Evolutionary conservation across 2,329 filamentous ascomycete species (phyloP).

Genomic region (Diaporthe aspalathi): DNA sequence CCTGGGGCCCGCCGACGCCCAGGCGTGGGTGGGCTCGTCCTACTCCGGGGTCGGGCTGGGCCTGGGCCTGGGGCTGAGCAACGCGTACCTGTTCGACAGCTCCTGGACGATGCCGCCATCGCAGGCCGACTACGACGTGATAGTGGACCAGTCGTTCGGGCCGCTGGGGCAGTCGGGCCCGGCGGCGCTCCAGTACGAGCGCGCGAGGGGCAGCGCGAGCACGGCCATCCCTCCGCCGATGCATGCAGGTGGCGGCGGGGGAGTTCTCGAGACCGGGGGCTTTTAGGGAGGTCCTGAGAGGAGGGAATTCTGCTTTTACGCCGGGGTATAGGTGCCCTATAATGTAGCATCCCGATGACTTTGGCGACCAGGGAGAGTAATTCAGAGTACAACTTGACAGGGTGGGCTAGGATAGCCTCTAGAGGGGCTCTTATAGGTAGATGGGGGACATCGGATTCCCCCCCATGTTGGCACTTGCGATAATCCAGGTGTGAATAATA

Average conservation of each 20-base stretch:
- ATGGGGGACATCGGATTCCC: too few species aligned
- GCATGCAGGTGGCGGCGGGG: not conserved
- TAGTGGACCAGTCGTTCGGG: not conserved
- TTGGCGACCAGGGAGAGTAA: too few species aligned
- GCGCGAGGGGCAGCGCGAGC: constrained; percentile 6
- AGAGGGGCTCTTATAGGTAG: too few species aligned
- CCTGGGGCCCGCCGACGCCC: not conserved
- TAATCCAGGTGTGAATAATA: too few species aligned
- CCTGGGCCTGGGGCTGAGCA: not conserved
- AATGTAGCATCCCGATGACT: too few species aligned
- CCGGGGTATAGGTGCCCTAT: too few species aligned
- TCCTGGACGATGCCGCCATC: not conserved
- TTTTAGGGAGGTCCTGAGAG: too few species aligned
- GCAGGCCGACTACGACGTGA: not conserved
- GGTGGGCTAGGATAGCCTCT: too few species aligned
- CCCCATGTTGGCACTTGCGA: too few species aligned
- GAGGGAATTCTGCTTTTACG: too few species aligned
- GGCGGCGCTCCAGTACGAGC: constrained; percentile 8
- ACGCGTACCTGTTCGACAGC: not conserved
- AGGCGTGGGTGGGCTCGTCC: not conserved
- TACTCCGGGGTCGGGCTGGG: constrained; percentile 6
- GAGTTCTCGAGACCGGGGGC: too few species aligned
- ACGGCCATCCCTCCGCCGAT: not conserved
- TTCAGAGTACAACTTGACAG: too few species aligned
- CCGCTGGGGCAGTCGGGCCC: not conserved